Evolutionary conservation across 441 rosid species (phyloP), one percentile per base, ranked within the genome.

Genomic region (Adansonia grandidieri): DNA sequence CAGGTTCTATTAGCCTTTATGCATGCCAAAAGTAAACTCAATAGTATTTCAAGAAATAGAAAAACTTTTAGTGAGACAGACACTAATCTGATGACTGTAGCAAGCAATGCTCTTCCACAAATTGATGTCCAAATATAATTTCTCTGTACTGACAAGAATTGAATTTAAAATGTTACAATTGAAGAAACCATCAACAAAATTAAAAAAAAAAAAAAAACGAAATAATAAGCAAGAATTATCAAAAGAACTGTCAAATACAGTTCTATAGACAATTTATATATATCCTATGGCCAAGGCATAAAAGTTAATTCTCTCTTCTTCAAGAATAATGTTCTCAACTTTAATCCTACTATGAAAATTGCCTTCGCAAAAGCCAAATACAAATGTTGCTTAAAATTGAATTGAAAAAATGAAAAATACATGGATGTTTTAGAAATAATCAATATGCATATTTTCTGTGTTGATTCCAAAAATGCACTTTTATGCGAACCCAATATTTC

Each of bases 401-500:
- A 3, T 20, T 20, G 5, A 0, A 20, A 60, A 60, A 2, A 7
- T 20, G 44, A 40, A 24, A 14, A 28, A 17, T 74, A 20, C 3
- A 2, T 56, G 10, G n/a, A n/a, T n/a, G n/a, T n/a, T n/a, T 8
- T 13, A 19, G 57, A 70, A 50, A 69, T 20, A 22, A 69, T 48
- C 53, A 20, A 45, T 4, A 20, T 47, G 19, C 40, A 19, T 40
- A 66, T 61, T 19, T 44, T 17, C 51, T 1, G 51, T 44, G 65
- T 56, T 17, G 9, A 62, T 14, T n/a, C 50, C 67, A 62, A 86
- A 78, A 77, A 74, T 73, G 80, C 86, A 79, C 77, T 83, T 65
- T 74, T 77, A 61, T 87, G 88, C 20, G 88, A 82, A 80, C 73
- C 69, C 80, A 82, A 87, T 51, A 82, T 13, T 11, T 83, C 87